Base-by-base conservation (phyloP, 2,329 filamentous ascomycete species). In the Aspergillus pseudoterreus region DNA sequence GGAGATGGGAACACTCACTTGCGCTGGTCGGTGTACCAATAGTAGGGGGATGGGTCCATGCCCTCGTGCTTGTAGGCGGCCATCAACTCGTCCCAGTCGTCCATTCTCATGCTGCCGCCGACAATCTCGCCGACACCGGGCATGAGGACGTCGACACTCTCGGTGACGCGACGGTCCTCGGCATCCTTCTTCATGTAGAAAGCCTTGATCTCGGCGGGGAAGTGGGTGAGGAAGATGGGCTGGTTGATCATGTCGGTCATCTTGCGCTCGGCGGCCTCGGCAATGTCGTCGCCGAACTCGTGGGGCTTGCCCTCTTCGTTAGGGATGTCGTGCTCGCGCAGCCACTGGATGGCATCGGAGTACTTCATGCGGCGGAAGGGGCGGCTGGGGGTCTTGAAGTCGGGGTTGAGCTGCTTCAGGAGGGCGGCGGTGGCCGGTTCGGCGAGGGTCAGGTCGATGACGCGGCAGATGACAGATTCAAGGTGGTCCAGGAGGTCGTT, bases 11-110 rank as follows among this genome's bases (percentile, higher is more conserved):
- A 32, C 55, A 84, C 86, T 79, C 75, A 92, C 89, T 94, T 95
- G 69, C 92, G 82, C 82, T 96, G 91, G 75, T 96, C 94, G 30
- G 91, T 95, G 78, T 97, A 99, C 94, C 94, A 99, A 81, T 95
- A 97, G 77, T 97, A 97, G 43, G 87, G 85, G 62, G 82, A 82
- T 17, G 91, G 84, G 63, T 89, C 84, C 70, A 97, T 95, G 38
- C 86, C 87, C 74, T 96, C 88, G 56, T 87, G 84, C 73, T 90
- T 84, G 71, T 95, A 99, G 1, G 90, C 94, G 21, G 81, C 85
- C 79, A 96, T 85, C 60, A 96, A 77, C 78, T 96, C 91, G 12
- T 95, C 88, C 69, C 89, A 90, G 68, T 89, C 85, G 68, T 92
- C 85, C 83, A 96, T 95, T 72, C 94, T 91, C 92, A 99, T 97